A percentile compares a stretch with the other conserved stretches of the same genome.
Conservation (phyloP, 805 yeast species). For the Kuraishia hungarica region DNA sequence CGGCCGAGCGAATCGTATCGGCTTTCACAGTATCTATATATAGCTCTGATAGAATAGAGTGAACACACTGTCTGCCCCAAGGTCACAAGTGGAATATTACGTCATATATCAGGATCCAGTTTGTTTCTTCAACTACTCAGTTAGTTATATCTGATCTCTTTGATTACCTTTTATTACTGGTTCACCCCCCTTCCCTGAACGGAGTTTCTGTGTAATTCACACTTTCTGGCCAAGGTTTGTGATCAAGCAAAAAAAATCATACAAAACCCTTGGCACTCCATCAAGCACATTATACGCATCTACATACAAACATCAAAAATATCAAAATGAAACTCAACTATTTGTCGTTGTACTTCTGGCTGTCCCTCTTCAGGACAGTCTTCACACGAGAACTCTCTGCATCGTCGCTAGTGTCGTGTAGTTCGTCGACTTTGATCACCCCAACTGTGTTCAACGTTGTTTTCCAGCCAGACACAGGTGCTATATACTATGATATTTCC, state of each 20-base stretch:
- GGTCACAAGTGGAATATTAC: too few species aligned
- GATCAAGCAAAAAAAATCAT: neutral
- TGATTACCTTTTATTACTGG: too few species aligned
- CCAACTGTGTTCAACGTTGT: constrained; percentile 69
- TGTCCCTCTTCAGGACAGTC: neutral
- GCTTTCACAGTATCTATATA: neutral
- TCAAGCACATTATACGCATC: neutral
- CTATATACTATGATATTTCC: constrained; percentile 61
- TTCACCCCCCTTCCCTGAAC: too few species aligned
- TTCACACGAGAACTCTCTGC: constrained; percentile 38
- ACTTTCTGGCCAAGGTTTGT: too few species aligned
- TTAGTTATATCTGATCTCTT: too few species aligned
- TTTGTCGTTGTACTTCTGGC: neutral
- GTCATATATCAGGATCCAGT: too few species aligned
- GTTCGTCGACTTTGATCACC: constrained; percentile 64
- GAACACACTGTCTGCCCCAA: too few species aligned
- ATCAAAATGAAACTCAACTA: neutral
- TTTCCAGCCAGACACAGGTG: constrained; percentile 63
- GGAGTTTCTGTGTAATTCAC: too few species aligned
- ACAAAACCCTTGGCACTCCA: neutral
- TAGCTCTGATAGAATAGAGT: neutral
- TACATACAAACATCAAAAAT: neutral
- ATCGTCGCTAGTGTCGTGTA: constrained; percentile 78
- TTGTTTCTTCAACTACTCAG: too few species aligned
- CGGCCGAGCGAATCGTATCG: neutral